phyloP scores from a whole-genome alignment of 169 alveolate genomes.

The Theileria equi region DNA sequence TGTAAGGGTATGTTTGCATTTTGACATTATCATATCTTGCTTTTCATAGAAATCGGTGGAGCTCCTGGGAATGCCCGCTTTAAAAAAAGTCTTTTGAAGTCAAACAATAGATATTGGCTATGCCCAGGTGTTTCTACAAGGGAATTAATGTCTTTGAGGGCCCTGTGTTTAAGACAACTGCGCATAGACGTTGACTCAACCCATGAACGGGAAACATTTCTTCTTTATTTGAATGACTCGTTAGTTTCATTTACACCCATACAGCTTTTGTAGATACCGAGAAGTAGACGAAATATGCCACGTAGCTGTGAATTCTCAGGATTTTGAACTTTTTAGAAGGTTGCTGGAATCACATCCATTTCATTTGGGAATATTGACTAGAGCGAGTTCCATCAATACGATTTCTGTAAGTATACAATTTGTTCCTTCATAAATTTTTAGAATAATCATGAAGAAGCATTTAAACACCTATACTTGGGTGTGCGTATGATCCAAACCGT shows the following conservation, averaged over 20 bases:
- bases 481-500: slow-evolving; percentile 29
- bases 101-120: not conserved
- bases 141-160: slow-evolving; percentile 16
- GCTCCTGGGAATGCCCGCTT: no score
- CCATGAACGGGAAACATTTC: slow-evolving; percentile 1
- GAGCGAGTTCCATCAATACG: slow-evolving; percentile 44
- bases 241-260: not conserved
- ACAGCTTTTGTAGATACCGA: slow-evolving; percentile 28
- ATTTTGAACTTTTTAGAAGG: slow-evolving; percentile 24
- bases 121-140: not conserved
- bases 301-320: slow-evolving; percentile 42
- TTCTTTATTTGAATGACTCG: not conserved
- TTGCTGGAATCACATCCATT: slow-evolving; percentile 17
- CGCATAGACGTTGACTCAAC: not conserved
- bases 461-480: slow-evolving; percentile 9
- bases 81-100: slow-evolving; percentile 2
- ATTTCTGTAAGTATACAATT: slow-evolving; percentile 23
- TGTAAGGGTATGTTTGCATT: not conserved
- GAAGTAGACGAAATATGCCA: slow-evolving; percentile 20
- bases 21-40: no score
- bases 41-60: no score
- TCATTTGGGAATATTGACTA: slow-evolving; percentile 37
- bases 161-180: not conserved
- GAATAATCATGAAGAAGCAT: slow-evolving; percentile 57
- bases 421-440: not conserved